Percentiles rank a stretch among this genome's conserved stretches.
Evolutionary conservation across 2,329 filamentous ascomycete genomes (phyloP).

Genomic region (Ciborinia camelliae): DNA sequence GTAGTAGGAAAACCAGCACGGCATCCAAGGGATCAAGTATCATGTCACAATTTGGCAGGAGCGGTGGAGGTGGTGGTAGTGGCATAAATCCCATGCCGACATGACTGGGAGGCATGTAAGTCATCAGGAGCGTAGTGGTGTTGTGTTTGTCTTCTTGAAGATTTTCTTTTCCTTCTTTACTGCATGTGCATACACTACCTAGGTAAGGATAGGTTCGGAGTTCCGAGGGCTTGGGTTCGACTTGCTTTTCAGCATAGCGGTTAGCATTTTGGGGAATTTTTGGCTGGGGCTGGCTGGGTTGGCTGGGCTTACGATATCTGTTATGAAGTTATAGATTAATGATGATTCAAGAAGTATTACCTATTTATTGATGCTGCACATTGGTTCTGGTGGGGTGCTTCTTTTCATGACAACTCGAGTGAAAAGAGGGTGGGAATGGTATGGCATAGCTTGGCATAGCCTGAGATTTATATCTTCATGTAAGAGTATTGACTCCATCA

Average conservation of each 20-base stretch:
- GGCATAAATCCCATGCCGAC: conserved; percentile 31
- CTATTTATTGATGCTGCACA: neutral
- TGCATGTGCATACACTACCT: conserved; percentile 5
- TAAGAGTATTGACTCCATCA: neutral
- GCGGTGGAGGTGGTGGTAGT: conserved; percentile 22
- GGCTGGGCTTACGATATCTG: neutral
- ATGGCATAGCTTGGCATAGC: neutral
- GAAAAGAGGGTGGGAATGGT: neutral
- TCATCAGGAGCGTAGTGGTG: too few species aligned
- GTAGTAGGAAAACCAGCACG: conserved; percentile 21
- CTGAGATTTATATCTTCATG: neutral
- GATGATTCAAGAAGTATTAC: neutral
- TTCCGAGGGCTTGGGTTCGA: neutral
- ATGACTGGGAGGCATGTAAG: neutral
- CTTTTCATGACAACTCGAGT: neutral
- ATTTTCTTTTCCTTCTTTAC: neutral
- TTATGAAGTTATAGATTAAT: neutral
- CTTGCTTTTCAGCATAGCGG: conserved; percentile 8
- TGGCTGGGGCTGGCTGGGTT: neutral
- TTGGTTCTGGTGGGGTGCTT: neutral
- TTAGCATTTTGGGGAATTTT: neutral
- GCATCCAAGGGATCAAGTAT: conserved; percentile 5
- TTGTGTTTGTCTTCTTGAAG: neutral
- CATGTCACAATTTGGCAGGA: conserved; percentile 14
- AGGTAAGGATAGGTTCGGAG: conserved; percentile 4